Evolutionary conservation across 148 eudicot genomes (phyloP).

Genomic region (Silene latifolia): DNA sequence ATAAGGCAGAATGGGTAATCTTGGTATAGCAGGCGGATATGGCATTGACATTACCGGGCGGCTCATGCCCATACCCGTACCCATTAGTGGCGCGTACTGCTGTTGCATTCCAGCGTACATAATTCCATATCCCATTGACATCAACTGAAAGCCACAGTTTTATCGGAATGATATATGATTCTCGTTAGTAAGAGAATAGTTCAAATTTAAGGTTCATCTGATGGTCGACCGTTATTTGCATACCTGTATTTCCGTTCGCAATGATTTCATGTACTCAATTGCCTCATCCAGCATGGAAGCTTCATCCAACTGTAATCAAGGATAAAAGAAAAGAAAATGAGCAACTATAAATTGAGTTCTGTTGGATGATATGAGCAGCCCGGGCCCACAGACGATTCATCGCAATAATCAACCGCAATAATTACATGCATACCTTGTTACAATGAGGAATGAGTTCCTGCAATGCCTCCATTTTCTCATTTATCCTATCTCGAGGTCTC

Average conservation of each 20-base stretch:
- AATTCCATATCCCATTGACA: conserved; percentile 82
- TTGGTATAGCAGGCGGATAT: conserved; percentile 42
- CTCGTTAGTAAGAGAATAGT: too few relatives aligned
- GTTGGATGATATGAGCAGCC: too few relatives aligned
- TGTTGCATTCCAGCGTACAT: conserved; percentile 80
- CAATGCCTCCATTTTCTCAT: conserved; percentile 80
- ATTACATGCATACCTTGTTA: conserved; percentile 50
- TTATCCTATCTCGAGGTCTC: conserved; percentile 86
- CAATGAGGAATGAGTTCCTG: conserved; percentile 86
- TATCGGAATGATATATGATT: too few relatives aligned
- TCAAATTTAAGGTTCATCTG: too few relatives aligned
- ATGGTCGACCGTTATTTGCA: too few relatives aligned
- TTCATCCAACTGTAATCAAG: conserved; percentile 58
- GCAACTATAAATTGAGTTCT: too few relatives aligned
- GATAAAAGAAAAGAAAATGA: too few relatives aligned
- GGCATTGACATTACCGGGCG: conserved; percentile 41
- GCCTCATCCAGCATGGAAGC: conserved; percentile 92
- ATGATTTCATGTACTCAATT: conserved; percentile 69
- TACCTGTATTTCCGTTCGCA: conserved; percentile 86
- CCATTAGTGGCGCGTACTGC: conserved; percentile 31
- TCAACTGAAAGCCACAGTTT: conserved; percentile 44
- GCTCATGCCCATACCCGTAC: conserved; percentile 9
- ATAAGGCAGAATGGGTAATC: conserved; percentile 43
- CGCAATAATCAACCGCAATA: not conserved
- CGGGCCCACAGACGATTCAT: not conserved